A percentile compares a stretch with the other conserved stretches of the same genome.
These are phyloP conservation scores for Triangularia setosa DNA, from an alignment of 2,329 filamentous ascomycete genomes.

Conservation along the genomic window DNA sequence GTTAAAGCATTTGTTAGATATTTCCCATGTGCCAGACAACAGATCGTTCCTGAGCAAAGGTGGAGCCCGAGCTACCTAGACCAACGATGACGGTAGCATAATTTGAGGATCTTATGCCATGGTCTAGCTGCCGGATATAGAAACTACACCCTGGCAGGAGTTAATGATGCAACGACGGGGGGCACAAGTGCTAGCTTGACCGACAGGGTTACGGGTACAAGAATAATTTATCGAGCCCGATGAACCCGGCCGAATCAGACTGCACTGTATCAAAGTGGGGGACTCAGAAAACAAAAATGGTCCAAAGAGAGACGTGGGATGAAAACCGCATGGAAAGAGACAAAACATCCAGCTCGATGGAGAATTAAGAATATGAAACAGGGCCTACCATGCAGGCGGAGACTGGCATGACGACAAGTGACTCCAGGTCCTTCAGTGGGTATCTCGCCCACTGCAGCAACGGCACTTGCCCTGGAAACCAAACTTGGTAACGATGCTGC, in stretches of 20 bases:
- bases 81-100: conserved; percentile 51
- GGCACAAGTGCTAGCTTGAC: conserved; percentile 30
- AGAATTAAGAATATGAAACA: conserved; percentile 44
- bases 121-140: conserved; percentile 49
- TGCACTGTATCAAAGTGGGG: conserved; percentile 33
- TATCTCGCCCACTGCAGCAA: conserved; percentile 21
- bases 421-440: conserved; percentile 28
- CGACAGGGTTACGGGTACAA: conserved; percentile 28
- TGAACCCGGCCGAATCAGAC: conserved; percentile 28
- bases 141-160: conserved; percentile 42
- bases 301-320: conserved; percentile 32
- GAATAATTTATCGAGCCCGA: conserved; percentile 34
- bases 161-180: conserved; percentile 39
- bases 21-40: conserved; percentile 46
- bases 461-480: conserved; percentile 24
- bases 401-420: conserved; percentile 38
- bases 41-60: conserved; percentile 44
- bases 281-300: conserved; percentile 21
- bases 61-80: conserved; percentile 42
- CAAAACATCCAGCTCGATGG: conserved; percentile 37
- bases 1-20: conserved; percentile 44
- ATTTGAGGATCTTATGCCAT: conserved; percentile 59
- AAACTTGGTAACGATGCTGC: conserved; percentile 21
- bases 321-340: conserved; percentile 40
- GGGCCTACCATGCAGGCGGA: conserved; percentile 41